Evolutionary conservation across 116 monocot genomes (phyloP).

Genomic region (Phalaenopsis hybrid): DNA sequence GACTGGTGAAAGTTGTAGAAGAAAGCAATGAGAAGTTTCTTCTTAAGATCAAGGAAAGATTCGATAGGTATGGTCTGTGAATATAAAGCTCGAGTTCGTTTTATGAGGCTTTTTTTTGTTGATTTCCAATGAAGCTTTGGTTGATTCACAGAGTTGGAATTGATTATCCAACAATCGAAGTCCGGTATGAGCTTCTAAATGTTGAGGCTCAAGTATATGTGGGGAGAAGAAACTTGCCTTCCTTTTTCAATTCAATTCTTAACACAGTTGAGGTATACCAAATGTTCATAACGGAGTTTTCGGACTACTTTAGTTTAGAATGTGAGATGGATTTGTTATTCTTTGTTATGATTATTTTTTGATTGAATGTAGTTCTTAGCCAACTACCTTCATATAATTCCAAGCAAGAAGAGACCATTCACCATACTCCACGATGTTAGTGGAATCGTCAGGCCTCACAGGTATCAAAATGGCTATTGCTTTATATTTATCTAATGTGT

Average conservation of each 20-base stretch:
- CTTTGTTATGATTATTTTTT: background rate
- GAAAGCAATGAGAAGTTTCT: constrained; percentile 58
- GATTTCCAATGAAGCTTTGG: background rate
- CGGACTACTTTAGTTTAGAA: too few relatives aligned
- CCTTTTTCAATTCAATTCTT: constrained; percentile 25
- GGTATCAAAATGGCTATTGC: too few relatives aligned
- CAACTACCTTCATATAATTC: constrained; percentile 10
- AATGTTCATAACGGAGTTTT: too few relatives aligned
- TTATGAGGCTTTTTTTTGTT: background rate
- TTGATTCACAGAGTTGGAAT: constrained; percentile 18
- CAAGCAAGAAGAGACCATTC: constrained; percentile 22
- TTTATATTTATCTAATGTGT: too few relatives aligned
- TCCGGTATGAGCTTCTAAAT: constrained; percentile 31
- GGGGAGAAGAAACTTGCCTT: constrained; percentile 39
- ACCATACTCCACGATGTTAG: constrained; percentile 13
- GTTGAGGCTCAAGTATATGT: constrained; percentile 32
- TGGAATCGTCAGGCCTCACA: constrained; percentile 17
- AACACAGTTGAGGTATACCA: constrained; percentile 22
- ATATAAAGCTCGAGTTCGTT: background rate
- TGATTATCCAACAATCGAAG: constrained; percentile 35
- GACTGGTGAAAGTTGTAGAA: constrained; percentile 41
- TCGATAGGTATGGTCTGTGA: constrained; percentile 27
- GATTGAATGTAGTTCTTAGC: constrained; percentile 3
- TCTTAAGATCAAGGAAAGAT: constrained; percentile 44
- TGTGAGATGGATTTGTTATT: background rate